These are phyloP conservation scores for Bryoerythrophyllum caledonicum DNA, from an alignment of 225 moss, liverwort and hornwort genomes.

Conservation along the genomic window DNA sequence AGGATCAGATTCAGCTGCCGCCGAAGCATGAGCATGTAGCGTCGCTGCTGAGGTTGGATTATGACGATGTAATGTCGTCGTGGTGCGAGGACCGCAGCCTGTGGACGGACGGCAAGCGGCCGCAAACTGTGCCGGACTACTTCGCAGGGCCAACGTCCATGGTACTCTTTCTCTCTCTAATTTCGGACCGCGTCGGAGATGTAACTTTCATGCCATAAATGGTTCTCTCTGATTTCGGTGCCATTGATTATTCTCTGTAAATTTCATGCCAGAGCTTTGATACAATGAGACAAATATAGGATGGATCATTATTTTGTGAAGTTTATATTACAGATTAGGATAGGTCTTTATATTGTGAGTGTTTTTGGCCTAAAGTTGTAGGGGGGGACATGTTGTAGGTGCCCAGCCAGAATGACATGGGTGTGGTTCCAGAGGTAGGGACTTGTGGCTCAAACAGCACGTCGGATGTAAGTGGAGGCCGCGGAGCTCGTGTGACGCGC, in stretches of 20 bases:
- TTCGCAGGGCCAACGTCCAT: conserved; percentile 5
- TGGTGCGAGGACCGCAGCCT: conserved; percentile 59
- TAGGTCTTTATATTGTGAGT: not conserved
- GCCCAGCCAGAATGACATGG: not conserved
- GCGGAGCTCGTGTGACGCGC: conserved; percentile 50
- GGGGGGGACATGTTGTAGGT: not conserved
- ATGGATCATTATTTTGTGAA: too few species aligned
- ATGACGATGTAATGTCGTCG: conserved; percentile 57
- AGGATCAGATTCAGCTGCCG: conserved; percentile 1
- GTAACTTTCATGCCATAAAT: too few species aligned
- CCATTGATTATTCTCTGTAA: too few species aligned
- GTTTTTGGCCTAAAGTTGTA: not conserved
- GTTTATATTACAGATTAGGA: too few species aligned
- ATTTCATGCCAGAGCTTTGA: too few species aligned
- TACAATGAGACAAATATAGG: too few species aligned
- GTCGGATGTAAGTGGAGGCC: not conserved
- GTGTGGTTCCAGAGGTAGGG: conserved; percentile 17
- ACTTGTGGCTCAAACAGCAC: not conserved
- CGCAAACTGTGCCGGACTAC: conserved; percentile 44
- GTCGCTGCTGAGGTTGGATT: conserved; percentile 46
- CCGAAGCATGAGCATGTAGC: conserved; percentile 29
- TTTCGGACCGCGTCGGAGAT: too few species aligned
- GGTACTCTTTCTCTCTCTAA: conserved; percentile 8
- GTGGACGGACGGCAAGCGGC: conserved; percentile 44
- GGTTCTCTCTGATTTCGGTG: too few species aligned